Base-by-base conservation (phyloP, 176 grass and related monocot species). In the Alopecurus myosuroides region DNA sequence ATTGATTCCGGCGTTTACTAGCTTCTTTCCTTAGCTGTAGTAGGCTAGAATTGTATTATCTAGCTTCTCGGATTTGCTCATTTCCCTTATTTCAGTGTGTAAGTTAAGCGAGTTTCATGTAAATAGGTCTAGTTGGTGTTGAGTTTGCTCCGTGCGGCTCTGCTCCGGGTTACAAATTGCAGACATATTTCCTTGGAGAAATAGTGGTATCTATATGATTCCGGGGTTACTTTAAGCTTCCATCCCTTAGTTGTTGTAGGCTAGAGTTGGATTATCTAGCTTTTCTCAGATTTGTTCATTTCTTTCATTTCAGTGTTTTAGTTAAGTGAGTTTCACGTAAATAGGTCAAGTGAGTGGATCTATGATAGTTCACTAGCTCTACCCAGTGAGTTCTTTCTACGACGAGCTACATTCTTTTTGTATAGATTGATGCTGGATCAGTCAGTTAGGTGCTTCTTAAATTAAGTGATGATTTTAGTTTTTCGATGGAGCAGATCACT, bases 401-500 rank as follows among this genome's bases (percentile, higher is more conserved):
- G 42, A 22, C 14, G 71, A 33, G 23, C 5, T 76, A 46, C 5
- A 45, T 29, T 77, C 5, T 63, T 8, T 28, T 55, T 10, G 45
- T 48, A 48, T 74, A 84, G 35, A 0, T 70, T 82, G 60, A 51
- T 23, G 22, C 50, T 50, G 20, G 52, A 26, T 33, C 6, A 33
- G 49, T 75, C 18, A 81, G 23, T 53, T n/a, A 52, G 82, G 1
- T 85, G 31, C 46, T 30, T 67, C 65, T 74, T 81, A 20, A 46
- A 53, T 64, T 29, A 42, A 81, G 37, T 83, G 20, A 84, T 53
- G 22, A 12, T 36, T 26, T 68, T 55, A 80, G 65, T 66, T 73
- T 23, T 34, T 64, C 19, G 3, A 30, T 41, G 45, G 33, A 20
- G 45, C 26, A 74, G 42, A 30, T 74, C 15, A 20, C 15, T 51